Base-by-base conservation (phyloP, 768 basidiomycete genomes). In the Amanita phalloides region DNA sequence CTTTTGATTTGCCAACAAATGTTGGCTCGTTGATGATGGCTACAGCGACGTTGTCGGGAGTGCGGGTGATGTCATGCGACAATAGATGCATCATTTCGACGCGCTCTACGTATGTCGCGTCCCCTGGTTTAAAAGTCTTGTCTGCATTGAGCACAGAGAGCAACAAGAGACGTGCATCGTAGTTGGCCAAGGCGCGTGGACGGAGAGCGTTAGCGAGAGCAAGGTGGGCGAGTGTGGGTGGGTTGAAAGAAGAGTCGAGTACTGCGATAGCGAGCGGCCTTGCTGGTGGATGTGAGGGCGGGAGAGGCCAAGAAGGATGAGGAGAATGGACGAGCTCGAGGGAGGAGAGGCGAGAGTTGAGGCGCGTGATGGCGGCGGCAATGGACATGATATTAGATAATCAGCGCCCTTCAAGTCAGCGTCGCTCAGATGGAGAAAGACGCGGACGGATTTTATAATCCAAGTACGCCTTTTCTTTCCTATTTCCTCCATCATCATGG, bases 211-310 rank as follows among this genome's bases (percentile, higher is more conserved):
- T 78, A 25, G 81, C 81, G 44, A 97, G 79, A 2, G 86, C 84
- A 48, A 85, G 73, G 64, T 97, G 93, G 0, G 93, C 90, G 21
- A 76, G 63, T 2, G 90, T 92, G 1, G 94, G 94, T 3, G 93
- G 93, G 60, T 97, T 95, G 69, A 90, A 97, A 1, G 90, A 93
- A 1, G 91, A 85, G 59, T 96, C 94, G 36, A 96, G 74, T n/a
- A 94, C 71, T 3, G 85, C 75, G 44, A 94, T 74, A 48, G 72
- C 74, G 33, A 82, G 61, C 3, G 63, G 43, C 37, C 49, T 30
- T 13, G 30, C 49, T 44, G 42, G 28, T 32, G 46, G 51, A 56
- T 46, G 17, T 25, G 55, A 30, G 20, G 56, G 66, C 2, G 70
- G 74, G 7, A 79, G 61, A 8, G 89, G 89, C 89, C 89, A 91